Evolutionary conservation across 306 rosid genomes (phyloP).

Genomic region (Vicia villosa): DNA sequence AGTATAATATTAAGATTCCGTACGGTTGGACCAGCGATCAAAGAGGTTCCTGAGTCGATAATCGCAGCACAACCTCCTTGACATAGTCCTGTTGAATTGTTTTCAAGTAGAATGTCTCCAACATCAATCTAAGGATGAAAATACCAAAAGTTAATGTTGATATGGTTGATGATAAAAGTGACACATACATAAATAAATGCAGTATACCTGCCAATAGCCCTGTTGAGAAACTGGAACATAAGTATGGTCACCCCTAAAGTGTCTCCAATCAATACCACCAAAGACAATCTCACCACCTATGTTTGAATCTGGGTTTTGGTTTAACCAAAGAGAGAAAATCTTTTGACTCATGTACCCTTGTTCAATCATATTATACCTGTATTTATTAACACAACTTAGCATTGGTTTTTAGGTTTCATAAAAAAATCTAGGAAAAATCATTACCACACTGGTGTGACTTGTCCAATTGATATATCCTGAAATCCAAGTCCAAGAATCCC

Average conservation of each 20-base stretch:
- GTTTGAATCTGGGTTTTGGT: constrained; percentile 41
- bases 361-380: constrained; percentile 49
- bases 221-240: constrained; percentile 76
- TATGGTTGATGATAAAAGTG: constrained; percentile 21
- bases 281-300: constrained; percentile 56
- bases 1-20: constrained; percentile 17
- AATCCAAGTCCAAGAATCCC: constrained; percentile 57
- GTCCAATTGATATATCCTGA: constrained; percentile 38
- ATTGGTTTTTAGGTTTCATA: not conserved
- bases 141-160: constrained; percentile 15
- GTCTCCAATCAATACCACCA: constrained; percentile 57
- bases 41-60: constrained; percentile 87
- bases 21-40: constrained; percentile 86
- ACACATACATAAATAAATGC: not conserved
- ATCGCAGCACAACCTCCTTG: constrained; percentile 74
- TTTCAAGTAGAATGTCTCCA: constrained; percentile 28
- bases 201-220: constrained; percentile 88
- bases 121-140: constrained; percentile 37
- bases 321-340: constrained; percentile 49
- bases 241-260: constrained; percentile 75
- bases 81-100: constrained; percentile 57
- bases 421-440: not conserved
- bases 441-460: constrained; percentile 52
- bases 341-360: constrained; percentile 43
- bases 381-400: constrained; percentile 20